phyloP scores from a whole-genome alignment of 495 filamentous ascomycete genomes.

The Penicillium samsonianum region DNA sequence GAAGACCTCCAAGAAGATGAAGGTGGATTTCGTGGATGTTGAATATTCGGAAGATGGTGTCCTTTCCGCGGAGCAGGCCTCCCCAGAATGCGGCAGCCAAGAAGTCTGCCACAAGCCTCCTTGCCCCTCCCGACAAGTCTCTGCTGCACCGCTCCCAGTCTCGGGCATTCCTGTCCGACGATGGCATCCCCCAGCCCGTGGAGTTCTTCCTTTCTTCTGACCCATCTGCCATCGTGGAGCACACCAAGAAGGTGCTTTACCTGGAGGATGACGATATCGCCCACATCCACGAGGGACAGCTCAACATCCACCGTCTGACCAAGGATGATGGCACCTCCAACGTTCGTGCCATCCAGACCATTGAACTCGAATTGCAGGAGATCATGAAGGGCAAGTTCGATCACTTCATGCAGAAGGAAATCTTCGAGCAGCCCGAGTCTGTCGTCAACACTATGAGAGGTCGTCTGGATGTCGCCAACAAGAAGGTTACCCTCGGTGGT shows the following conservation, averaged over 20 bases:
- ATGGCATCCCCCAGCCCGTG: constrained; percentile 94
- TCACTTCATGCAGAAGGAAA: constrained; percentile 99
- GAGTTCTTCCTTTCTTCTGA: constrained; percentile 99
- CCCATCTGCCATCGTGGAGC: constrained; percentile 96
- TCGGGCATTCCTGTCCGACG: constrained; percentile 96
- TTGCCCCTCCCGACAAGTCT: constrained; percentile 91
- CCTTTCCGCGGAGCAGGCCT: constrained; percentile 90
- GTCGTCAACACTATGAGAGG: constrained; percentile 99
- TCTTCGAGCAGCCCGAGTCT: constrained; percentile 99
- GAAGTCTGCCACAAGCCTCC: constrained; percentile 79
- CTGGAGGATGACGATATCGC: constrained; percentile 99
- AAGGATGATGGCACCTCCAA: constrained; percentile 97
- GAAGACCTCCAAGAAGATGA: constrained; percentile 96
- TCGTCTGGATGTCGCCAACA: constrained; percentile 88
- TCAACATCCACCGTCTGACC: constrained; percentile 96
- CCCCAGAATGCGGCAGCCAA: constrained; percentile 95
- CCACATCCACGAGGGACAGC: constrained; percentile 96
- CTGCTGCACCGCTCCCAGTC: constrained; percentile 97
- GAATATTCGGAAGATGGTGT: constrained; percentile 87
- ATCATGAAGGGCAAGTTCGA: constrained; percentile 99
- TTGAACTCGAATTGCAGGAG: constrained; percentile 98
- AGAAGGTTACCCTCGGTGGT: constrained; percentile 91
- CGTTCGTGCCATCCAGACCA: constrained; percentile 94
- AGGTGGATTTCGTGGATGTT: constrained; percentile 99
- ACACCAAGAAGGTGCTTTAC: constrained; percentile 99